Percentiles rank a stretch among this genome's conserved stretches.
Conservation (phyloP, 306 rosid species). For the Senna siamea region DNA sequence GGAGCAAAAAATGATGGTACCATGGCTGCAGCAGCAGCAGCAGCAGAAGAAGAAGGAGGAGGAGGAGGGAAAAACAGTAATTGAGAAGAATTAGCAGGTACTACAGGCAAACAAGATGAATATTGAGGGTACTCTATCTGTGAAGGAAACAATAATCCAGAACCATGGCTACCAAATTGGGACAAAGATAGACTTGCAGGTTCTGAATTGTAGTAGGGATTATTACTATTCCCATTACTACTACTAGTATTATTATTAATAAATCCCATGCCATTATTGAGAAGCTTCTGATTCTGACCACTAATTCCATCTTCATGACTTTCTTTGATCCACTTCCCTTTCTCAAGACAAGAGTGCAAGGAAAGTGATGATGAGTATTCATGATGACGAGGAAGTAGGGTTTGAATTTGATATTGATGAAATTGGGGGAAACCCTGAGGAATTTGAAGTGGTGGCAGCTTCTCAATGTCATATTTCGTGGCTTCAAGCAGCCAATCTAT, state of each 20-base stretch:
- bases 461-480: slow-evolving; percentile 82
- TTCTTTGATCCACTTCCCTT: slow-evolving; percentile 61
- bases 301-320: slow-evolving; percentile 34
- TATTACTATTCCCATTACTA: slow-evolving; percentile 1
- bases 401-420: slow-evolving; percentile 54
- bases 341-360: slow-evolving; percentile 20
- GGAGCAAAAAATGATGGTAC: slow-evolving; percentile 50
- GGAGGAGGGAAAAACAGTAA: slow-evolving; percentile 54
- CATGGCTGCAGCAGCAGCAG: background rate
- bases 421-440: slow-evolving; percentile 65
- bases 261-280: too few species aligned
- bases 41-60: background rate
- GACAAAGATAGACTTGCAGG: slow-evolving; percentile 66
- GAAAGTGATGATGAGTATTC: slow-evolving; percentile 13
- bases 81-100: slow-evolving; percentile 41
- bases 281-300: too few species aligned
- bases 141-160: slow-evolving; percentile 45
- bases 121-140: slow-evolving; percentile 11
- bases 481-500: slow-evolving; percentile 90
- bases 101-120: slow-evolving; percentile 41
- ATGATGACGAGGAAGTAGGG: slow-evolving; percentile 42
- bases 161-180: slow-evolving; percentile 67
- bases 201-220: slow-evolving; percentile 32
- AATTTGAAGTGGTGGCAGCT: slow-evolving; percentile 84
- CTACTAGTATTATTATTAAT: background rate